Evolutionary conservation across 1,284 basidiomycete genomes (phyloP).

Genomic region (Ceratobasidium theobromae): DNA sequence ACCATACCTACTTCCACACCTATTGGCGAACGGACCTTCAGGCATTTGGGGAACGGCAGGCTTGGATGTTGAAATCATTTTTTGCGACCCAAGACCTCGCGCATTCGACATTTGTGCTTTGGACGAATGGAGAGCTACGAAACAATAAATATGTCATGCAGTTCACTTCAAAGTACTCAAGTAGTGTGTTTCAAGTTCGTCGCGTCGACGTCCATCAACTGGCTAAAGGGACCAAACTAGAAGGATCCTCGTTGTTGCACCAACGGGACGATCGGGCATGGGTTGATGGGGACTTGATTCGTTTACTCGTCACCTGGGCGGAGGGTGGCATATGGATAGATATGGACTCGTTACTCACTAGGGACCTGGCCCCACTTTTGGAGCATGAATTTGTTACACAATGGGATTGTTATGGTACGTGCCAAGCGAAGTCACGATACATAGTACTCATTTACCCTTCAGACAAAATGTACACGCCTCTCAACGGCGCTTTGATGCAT

Average conservation of each 20-base stretch:
- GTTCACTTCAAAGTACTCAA: constrained; percentile 64
- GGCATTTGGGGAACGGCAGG: constrained; percentile 75
- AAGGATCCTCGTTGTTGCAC: constrained; percentile 58
- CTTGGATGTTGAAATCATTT: constrained; percentile 85
- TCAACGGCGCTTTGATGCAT: constrained; percentile 93
- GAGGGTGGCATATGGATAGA: constrained; percentile 93
- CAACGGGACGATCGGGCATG: constrained; percentile 77
- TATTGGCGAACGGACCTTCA: constrained; percentile 89
- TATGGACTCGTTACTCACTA: constrained; percentile 88
- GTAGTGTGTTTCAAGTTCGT: constrained; percentile 62
- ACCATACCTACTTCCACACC: constrained; percentile 73
- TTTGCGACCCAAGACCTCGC: constrained; percentile 81
- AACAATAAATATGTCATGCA: constrained; percentile 59
- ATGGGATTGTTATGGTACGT: constrained; percentile 93
- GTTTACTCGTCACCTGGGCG: constrained; percentile 84
- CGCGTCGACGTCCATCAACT: constrained; percentile 67
- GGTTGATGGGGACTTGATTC: constrained; percentile 89
- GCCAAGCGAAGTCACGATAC: background rate
- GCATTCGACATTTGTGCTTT: constrained; percentile 69
- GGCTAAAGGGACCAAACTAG: constrained; percentile 73
- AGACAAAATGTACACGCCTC: constrained; percentile 84
- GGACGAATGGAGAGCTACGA: constrained; percentile 81
- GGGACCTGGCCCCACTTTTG: constrained; percentile 76
- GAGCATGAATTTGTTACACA: constrained; percentile 94
- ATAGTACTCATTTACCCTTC: constrained; percentile 26